Conservation (phyloP, 768 basidiomycete genomes). For the Psilocybe cubensis region DNA sequence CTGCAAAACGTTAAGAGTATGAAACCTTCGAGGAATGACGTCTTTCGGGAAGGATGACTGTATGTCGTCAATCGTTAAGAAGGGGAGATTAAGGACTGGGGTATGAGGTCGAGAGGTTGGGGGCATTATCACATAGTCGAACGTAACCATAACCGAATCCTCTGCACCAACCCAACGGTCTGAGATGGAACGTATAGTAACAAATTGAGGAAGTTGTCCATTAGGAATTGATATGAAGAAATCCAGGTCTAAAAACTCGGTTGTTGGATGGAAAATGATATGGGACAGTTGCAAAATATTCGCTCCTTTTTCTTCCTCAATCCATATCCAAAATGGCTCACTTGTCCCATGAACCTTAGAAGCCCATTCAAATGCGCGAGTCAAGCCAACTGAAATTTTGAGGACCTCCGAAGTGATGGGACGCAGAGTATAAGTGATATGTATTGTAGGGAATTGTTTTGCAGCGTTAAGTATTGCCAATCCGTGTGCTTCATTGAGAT, state of each 20-base stretch:
- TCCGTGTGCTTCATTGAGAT: slow-evolving; percentile 87
- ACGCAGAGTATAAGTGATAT: slow-evolving; percentile 68
- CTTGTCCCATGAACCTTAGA: slow-evolving; percentile 68
- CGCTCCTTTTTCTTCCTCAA: slow-evolving; percentile 84
- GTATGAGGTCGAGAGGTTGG: slow-evolving; percentile 55
- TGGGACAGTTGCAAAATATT: slow-evolving; percentile 82
- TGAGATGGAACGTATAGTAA: slow-evolving; percentile 81
- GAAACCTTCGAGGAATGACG: slow-evolving; percentile 48
- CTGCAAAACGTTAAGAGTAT: slow-evolving; percentile 82
- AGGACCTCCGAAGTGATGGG: slow-evolving; percentile 88
- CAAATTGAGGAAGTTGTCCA: slow-evolving; percentile 57
- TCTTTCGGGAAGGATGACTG: slow-evolving; percentile 46
- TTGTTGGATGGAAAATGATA: slow-evolving; percentile 70
- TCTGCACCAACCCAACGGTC: slow-evolving; percentile 96
- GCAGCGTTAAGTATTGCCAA: slow-evolving; percentile 77
- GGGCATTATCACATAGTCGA: slow-evolving; percentile 83
- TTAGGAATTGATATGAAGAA: slow-evolving; percentile 81
- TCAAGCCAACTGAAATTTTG: slow-evolving; percentile 67
- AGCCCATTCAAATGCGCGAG: slow-evolving; percentile 81
- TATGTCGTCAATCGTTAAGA: slow-evolving; percentile 50
- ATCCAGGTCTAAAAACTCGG: slow-evolving; percentile 60
- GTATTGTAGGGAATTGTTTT: slow-evolving; percentile 79
- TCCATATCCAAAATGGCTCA: slow-evolving; percentile 96
- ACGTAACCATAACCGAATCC: slow-evolving; percentile 62
- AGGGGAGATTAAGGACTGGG: slow-evolving; percentile 72